Evolutionary conservation across 371 early-diverging fungal genomes (phyloP), one percentile per base, ranked within the genome.

Genomic region (Mortierella sp.): DNA sequence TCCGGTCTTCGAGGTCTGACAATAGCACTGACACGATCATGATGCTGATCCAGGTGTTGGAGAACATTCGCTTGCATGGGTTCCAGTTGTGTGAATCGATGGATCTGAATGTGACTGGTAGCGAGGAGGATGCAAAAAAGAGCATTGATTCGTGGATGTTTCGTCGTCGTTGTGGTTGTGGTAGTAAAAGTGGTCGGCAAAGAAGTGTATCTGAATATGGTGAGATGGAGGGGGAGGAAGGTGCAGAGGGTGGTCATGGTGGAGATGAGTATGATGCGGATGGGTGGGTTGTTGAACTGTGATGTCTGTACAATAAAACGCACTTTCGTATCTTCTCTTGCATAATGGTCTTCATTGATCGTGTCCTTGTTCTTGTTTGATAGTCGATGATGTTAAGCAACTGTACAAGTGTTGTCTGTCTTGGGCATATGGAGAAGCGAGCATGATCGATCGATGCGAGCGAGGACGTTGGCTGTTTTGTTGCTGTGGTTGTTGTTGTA

Each of bases 101-200:
- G 11, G 79, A 85, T 47, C 74, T 81, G 34, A 77, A 75, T 10
- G 68, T 42, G 47, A 9, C 34, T 0, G 85, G 80, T 5, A 28
- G 42, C 7, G 80, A 26, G 42, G 60, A 57, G 11, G n/a, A 55
- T 19, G 77, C 79, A 10, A 79, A 70, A 6, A 21, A 26, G 31
- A 82, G 79, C 8, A 38, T 79, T 24, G 81, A 85, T 52, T 71
- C 74, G 2, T 85, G 85, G 85, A 72, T 85, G 44, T 79, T 85
- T 16, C 81, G 81, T 2, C 77, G 79, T 13, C 65, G 76, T 13
- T 57, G 76, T 24, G 72, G 57, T 0, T 14, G 34, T 63, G 14
- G 3, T 50, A 50, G 50, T 24, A 55, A 9, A 19, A n/a, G n/a
- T 1, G 7, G n/a, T 6, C 16, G 38, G 24, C 68, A 24, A 10